phyloP scores from a whole-genome alignment of 768 basidiomycete genomes.

The Pisolithus marmoratus region DNA sequence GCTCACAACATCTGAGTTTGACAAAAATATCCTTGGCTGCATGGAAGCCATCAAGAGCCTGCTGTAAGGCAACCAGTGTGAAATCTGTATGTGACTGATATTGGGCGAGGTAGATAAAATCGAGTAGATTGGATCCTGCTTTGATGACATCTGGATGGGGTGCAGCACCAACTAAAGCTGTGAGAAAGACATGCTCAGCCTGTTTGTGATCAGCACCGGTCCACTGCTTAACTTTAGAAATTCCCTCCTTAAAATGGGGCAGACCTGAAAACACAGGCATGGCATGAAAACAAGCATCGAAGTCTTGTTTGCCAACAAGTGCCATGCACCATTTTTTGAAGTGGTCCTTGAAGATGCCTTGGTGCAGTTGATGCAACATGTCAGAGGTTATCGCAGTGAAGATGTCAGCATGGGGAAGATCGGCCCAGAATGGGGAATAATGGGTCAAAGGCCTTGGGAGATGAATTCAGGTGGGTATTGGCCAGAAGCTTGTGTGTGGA shows the following conservation, averaged over 20 bases:
- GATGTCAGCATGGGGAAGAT: slow-evolving; percentile 37
- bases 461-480: no score
- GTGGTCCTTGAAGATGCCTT: slow-evolving; percentile 44
- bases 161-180: slow-evolving; percentile 23
- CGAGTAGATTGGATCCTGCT: slow-evolving; percentile 23
- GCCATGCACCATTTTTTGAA: slow-evolving; percentile 31
- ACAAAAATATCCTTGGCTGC: no score
- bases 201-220: slow-evolving; percentile 38
- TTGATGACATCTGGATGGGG: slow-evolving; percentile 11
- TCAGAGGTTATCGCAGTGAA: slow-evolving; percentile 34
- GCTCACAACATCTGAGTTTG: no score
- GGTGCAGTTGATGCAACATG: slow-evolving; percentile 43
- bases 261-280: slow-evolving; percentile 5
- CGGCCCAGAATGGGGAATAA: slow-evolving; percentile 34
- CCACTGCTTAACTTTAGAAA: slow-evolving; percentile 36
- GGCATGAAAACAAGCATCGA: no score
- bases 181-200: slow-evolving; percentile 32
- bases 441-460: neutral
- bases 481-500: no score
- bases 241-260: slow-evolving; percentile 37
- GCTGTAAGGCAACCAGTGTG: no score
- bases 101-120: slow-evolving; percentile 30
- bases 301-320: slow-evolving; percentile 1
- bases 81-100: slow-evolving; percentile 20
- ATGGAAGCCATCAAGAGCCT: no score